Conservation (phyloP, 768 basidiomycete genomes). For the Coprinellus micaceus region DNA sequence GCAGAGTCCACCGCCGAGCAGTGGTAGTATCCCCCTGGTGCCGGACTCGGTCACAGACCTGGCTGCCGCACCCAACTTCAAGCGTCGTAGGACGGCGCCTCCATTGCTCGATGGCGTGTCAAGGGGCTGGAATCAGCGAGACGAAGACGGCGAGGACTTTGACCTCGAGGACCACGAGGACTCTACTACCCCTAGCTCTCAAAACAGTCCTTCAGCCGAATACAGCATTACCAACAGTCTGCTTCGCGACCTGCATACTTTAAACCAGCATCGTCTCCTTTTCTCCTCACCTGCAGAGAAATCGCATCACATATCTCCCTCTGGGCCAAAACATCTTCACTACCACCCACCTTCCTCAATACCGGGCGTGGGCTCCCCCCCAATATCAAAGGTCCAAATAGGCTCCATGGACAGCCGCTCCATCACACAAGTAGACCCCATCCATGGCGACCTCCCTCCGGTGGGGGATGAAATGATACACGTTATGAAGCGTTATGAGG, state of each 20-base stretch:
- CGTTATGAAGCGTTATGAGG: conserved; percentile 59
- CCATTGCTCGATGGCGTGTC: conserved; percentile 51
- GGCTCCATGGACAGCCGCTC: neutral
- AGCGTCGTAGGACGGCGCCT: conserved; percentile 52
- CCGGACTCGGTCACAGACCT: conserved; percentile 25
- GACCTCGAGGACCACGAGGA: conserved; percentile 19
- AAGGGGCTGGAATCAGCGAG: conserved; percentile 41
- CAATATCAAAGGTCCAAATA: neutral
- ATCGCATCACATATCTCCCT: conserved; percentile 1
- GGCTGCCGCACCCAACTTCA: conserved; percentile 31
- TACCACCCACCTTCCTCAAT: neutral
- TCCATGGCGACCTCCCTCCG: conserved; percentile 1
- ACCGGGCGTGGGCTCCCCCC: neutral
- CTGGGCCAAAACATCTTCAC: neutral
- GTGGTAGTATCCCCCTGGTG: conserved; percentile 12
- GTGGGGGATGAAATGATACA: conserved; percentile 37
- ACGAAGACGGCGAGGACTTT: conserved; percentile 33
- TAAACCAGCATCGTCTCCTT: conserved; percentile 60
- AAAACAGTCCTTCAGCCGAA: conserved; percentile 25
- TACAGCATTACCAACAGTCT: conserved; percentile 64
- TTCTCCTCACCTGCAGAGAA: conserved; percentile 27
- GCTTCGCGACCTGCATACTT: conserved; percentile 67
- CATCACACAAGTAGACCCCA: neutral
- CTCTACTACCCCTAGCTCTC: conserved; percentile 8
- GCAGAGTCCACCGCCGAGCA: conserved; percentile 35